Base-by-base conservation (phyloP, 2,329 filamentous ascomycete species). In the Boeremia lycopersici region DNA sequence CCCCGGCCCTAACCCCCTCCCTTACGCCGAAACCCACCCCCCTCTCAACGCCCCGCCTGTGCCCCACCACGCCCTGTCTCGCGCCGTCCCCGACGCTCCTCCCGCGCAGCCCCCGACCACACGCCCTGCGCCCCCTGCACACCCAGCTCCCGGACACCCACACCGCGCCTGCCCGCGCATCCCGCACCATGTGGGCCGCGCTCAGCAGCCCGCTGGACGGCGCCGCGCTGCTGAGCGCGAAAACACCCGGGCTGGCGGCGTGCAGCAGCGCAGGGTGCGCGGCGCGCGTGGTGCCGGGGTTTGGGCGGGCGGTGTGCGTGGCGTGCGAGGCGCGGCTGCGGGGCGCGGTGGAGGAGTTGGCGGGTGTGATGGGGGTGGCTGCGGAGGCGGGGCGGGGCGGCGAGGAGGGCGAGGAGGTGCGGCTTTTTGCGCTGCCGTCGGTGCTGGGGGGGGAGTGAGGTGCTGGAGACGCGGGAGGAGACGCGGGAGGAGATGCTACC, bases 131-230 rank as follows among this genome's bases (percentile, higher is more conserved):
- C 3, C 7, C 11, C 5, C 7, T 15, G 6, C 17, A 36, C 19
- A 10, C 34, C 6, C 17, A 10, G 4, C n/a, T 34, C 31, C 13
- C 12, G 5, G 10, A 13, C 5, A 33, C 11, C 1, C 17, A 12
- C 13, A 42, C 5, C 13, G 7, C 8, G 48, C 19, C 19, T 8
- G 25, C 5, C 4, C 23, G 31, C 3, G 25, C 40, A 10, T 30
- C 31, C 19, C 48, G 31, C 12, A 12, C 31, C 1, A 26, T 49
- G 8, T 48, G 46, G 40, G 35, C 29, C 1, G 3, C 33, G 3
- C 43, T 46, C 10, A 45, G 40, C 19, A 45, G 45, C 36, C 52
- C 46, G 1, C 34, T 49, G 8, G 44, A 48, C 23, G 34, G 43
- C 6, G 3, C 26, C 0, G 1, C 40, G 9, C 52, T 30, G 3